Evolutionary conservation across 768 basidiomycete species (phyloP).

Genomic region (Termitomyces sp.): DNA sequence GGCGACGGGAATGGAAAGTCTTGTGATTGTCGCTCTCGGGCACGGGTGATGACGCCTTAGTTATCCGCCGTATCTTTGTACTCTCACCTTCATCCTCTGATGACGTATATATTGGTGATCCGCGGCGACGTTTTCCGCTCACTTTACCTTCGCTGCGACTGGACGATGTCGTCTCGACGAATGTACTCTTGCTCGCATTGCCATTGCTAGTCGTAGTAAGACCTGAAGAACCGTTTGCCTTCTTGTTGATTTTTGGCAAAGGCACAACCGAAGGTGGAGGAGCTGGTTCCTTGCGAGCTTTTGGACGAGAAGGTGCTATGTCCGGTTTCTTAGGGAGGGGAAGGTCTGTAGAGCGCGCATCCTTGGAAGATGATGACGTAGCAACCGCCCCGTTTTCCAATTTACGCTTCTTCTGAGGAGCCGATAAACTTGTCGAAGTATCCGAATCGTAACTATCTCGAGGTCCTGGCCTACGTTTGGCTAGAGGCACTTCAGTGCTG

Average conservation of each 20-base stretch:
- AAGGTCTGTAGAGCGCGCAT: constrained; percentile 17
- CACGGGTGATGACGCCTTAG: constrained; percentile 15
- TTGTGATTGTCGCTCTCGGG: constrained; percentile 14
- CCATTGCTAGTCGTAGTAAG: background rate
- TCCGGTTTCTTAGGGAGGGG: constrained; percentile 33
- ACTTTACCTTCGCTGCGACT: constrained; percentile 13
- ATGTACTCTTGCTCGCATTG: constrained; percentile 7
- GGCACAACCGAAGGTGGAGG: constrained; percentile 14
- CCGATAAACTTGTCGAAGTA: constrained; percentile 7
- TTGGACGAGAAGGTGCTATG: constrained; percentile 21
- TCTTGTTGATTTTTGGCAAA: constrained; percentile 17
- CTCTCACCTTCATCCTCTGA: constrained; percentile 55
- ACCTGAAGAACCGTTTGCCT: constrained; percentile 3
- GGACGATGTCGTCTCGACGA: constrained; percentile 14
- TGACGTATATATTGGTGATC: constrained; percentile 60
- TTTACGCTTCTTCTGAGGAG: constrained; percentile 36
- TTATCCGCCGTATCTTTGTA: constrained; percentile 12
- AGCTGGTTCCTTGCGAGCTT: constrained; percentile 33
- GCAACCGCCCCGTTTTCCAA: constrained; percentile 25
- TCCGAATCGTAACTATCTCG: constrained; percentile 28
- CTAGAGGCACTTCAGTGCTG: constrained; percentile 13
- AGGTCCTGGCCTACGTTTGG: constrained; percentile 35
- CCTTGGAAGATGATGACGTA: constrained; percentile 11
- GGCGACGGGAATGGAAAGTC: constrained; percentile 23
- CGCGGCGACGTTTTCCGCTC: constrained; percentile 38